Conservation (phyloP, 2,329 filamentous ascomycete genomes). For the Colletotrichum caudatum region DNA sequence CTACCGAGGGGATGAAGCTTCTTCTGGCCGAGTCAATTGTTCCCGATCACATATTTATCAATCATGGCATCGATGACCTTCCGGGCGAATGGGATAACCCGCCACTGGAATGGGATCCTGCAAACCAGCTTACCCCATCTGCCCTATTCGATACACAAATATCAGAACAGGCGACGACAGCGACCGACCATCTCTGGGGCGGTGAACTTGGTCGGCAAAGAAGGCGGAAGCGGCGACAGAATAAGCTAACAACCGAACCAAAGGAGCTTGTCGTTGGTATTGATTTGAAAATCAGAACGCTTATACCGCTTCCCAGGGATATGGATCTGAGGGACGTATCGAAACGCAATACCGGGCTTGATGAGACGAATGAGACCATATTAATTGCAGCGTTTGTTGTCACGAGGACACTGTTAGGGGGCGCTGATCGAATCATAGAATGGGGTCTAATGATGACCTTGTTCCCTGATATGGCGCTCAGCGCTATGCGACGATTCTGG, state of each 20-base stretch:
- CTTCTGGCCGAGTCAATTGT: conserved; percentile 50
- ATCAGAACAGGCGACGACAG: conserved; percentile 43
- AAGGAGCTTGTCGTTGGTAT: conserved; percentile 37
- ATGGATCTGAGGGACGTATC: conserved; percentile 31
- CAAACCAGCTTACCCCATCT: conserved; percentile 51
- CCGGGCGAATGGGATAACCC: conserved; percentile 29
- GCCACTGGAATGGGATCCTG: conserved; percentile 52
- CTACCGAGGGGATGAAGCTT: conserved; percentile 50
- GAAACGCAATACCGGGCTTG: conserved; percentile 24
- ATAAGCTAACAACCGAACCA: conserved; percentile 18
- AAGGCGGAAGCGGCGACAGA: conserved; percentile 33
- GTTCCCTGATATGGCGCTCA: conserved; percentile 66
- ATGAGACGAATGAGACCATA: conserved; percentile 40
- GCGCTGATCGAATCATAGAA: conserved; percentile 69
- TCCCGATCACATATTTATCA: conserved; percentile 56
- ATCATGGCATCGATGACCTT: conserved; percentile 47
- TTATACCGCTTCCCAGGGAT: conserved; percentile 36
- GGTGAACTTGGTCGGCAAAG: conserved; percentile 37
- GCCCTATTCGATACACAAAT: conserved; percentile 20
- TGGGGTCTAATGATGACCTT: conserved; percentile 69
- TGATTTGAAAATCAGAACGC: conserved; percentile 35
- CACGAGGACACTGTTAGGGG: conserved; percentile 69
- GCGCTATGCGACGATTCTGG: conserved; percentile 68
- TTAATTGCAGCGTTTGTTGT: conserved; percentile 70
- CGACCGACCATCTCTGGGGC: conserved; percentile 36